phyloP scores from a whole-genome alignment of 106 monocot species.

The Hemerocallis citrina region DNA sequence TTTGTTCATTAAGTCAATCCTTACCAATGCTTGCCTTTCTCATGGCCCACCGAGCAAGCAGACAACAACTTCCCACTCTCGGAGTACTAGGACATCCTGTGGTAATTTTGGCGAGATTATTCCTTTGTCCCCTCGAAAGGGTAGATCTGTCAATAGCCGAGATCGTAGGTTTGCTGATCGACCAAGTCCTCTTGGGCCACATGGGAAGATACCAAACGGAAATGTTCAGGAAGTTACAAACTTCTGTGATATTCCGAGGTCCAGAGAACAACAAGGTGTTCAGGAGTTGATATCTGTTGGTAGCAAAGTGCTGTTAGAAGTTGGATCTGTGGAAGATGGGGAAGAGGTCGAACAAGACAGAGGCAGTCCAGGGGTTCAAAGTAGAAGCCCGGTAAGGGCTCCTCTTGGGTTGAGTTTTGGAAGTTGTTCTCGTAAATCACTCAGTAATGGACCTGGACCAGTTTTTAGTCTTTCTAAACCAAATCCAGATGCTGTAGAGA shows the following conservation, averaged over 20 bases:
- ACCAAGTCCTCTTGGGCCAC: constrained; percentile 44
- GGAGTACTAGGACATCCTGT: constrained; percentile 30
- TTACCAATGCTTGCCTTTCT: constrained; percentile 50
- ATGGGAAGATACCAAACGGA: constrained; percentile 32
- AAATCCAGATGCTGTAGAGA: constrained; percentile 16
- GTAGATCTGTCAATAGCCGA: constrained; percentile 30
- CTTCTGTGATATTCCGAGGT: constrained; percentile 47
- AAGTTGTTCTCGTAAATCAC: constrained; percentile 12
- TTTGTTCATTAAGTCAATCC: constrained; percentile 58
- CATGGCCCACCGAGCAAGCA: constrained; percentile 43
- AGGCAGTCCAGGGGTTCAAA: constrained; percentile 74
- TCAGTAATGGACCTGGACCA: background rate
- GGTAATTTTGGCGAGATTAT: constrained; percentile 21
- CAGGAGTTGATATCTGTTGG: constrained; percentile 55
- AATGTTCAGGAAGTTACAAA: constrained; percentile 35
- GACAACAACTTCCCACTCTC: constrained; percentile 40
- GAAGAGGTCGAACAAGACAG: constrained; percentile 92
- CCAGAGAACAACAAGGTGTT: constrained; percentile 33
- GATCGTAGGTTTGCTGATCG: constrained; percentile 40
- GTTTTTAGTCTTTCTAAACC: constrained; percentile 9
- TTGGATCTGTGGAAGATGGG: constrained; percentile 82
- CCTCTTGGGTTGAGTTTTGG: constrained; percentile 34
- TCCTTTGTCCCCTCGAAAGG: constrained; percentile 26
- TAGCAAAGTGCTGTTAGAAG: constrained; percentile 63
- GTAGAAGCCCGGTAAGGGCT: constrained; percentile 75